Evolutionary conservation across 2,329 filamentous ascomycete species (phyloP), one percentile per base, ranked within the genome.

Genomic region (Helotiales sp.): DNA sequence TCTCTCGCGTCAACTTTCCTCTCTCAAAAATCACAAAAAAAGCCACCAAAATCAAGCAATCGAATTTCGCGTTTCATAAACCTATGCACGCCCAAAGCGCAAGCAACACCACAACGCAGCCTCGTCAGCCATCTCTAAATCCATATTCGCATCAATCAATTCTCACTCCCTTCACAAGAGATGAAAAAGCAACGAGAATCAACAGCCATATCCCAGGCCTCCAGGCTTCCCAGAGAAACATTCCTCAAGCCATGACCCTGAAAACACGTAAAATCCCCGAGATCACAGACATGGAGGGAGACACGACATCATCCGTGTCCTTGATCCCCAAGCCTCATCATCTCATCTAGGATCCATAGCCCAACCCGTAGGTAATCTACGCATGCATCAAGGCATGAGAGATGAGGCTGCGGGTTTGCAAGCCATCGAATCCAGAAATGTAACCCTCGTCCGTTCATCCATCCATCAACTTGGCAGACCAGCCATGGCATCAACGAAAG

Each of bases 381-480:
- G 47, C 47, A 50, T 28, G 24, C 47, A 50, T 50, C 47, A 45
- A 11, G 22, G n/a, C 26, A 32, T 52, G 30, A 45, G 34, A 47
- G 60, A 61, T 61, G 58, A 61, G 58, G 40, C 40, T 61, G 58
- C 55, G 43, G 37, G 13, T 45, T 45, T 20, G 15, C 47, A 50
- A 50, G 47, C 43, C 43, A 47, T 11, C 2, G 3, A 50, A 28
- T 50, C 47, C 47, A 50, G 22, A 50, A 50, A 50, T 17, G 24
- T 26, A 26, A 50, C 47, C 47, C 47, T 50, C 17, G 40, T 45
- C 40, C 40, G 40, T 8, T 4, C 40, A 20, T 45, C 40, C n/a
- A n/a, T n/a, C n/a, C n/a, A n/a, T n/a, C n/a, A n/a, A n/a, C n/a
- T n/a, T n/a, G n/a, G n/a, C n/a, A n/a, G n/a, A n/a, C n/a, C n/a